Evolutionary conservation across 2,329 filamentous ascomycete genomes (phyloP), one percentile per base, ranked within the genome.

Genomic region (Stachybotrys chartarum): DNA sequence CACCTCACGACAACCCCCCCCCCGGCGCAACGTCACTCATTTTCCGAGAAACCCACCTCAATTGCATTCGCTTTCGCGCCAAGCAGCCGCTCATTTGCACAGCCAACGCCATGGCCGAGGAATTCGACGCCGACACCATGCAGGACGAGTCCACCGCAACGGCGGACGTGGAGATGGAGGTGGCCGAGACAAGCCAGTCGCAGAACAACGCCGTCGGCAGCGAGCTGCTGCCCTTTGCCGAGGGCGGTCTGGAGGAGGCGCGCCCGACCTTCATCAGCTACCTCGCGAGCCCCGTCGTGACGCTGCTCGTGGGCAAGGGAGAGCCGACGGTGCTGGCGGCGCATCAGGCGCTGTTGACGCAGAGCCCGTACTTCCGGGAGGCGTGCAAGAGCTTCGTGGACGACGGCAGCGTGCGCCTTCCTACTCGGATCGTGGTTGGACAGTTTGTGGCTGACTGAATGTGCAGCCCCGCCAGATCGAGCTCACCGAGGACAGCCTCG

Each of bases 321-420:
- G 82, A 84, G 5, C 78, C 82, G 63, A 84, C 83, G 10, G 77
- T 84, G 35, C 79, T 97, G 56, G 86, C 84, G 30, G 90, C 90
- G 7, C 92, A 97, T 70, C 87, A 96, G 72, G 85, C 78, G 3
- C 79, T 97, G 30, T 78, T 97, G 42, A 66, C 75, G 11, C 81
- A 86, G 68, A 93, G 90, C 48, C 89, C 91, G 0, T 91, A 81
- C 70, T 90, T 97, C 66, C 76, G 78, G 11, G 80, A 84, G 24
- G 76, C 81, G 7, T 84, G 86, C 66, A 76, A 79, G 11, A 71
- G 79, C 52, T 88, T 91, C 65, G 75, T 76, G 50, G 78, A 83
- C 35, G 81, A 84, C 53, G 79, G 79, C 51, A 80, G 78, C 56
- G 87, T 88, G 72, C 59, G 82, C 75, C n/a, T 42, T 42, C 14